Evolutionary conservation across 1,139 yeast species (phyloP), one percentile per base, ranked within the genome.

Genomic region (Hyphopichia khmerensis): DNA sequence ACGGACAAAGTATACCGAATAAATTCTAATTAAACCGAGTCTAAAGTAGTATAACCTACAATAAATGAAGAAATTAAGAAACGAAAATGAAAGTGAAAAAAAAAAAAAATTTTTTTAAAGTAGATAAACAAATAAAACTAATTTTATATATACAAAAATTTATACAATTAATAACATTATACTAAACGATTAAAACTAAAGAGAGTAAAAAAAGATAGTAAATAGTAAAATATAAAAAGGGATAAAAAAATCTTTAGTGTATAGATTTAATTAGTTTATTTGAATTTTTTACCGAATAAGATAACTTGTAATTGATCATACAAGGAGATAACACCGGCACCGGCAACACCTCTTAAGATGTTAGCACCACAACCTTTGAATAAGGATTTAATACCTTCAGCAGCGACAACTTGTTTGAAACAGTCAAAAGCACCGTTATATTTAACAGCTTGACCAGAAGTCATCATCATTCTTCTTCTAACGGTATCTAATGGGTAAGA

Each of bases 381-480:
- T 64, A 73, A 71, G 56, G 78, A 72, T 40, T 50, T 52, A 59
- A 73, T 60, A 72, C 79, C 78, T 65, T 73, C 79, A 60, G 78
- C 76, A 50, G 78, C 78, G 53, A 73, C 73, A 56, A 73, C 76
- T 64, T 73, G 60, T 52, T 48, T 65, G 72, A 67, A 66, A 66
- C 74, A 67, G 65, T 73, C 79, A 55, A 71, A 62, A 53, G 77
- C 77, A 73, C 79, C 78, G 47, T 68, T 57, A 67, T 73, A 73
- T 69, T 73, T 72, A 53, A 73, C 77, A 56, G 77, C 77, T 65
- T 72, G 77, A 70, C 79, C 79, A 52, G 78, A 73, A 51, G 79
- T 73, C 79, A 73, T 73, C 79, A 73, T 73, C 79, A 73, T 73
- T 72, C 79, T 72, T 72, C 79, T 72, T 73, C 79, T 73, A 59